Evolutionary conservation across 2,329 filamentous ascomycete genomes (phyloP), one percentile per base, ranked within the genome.

Genomic region (Boeremia lycopersici): DNA sequence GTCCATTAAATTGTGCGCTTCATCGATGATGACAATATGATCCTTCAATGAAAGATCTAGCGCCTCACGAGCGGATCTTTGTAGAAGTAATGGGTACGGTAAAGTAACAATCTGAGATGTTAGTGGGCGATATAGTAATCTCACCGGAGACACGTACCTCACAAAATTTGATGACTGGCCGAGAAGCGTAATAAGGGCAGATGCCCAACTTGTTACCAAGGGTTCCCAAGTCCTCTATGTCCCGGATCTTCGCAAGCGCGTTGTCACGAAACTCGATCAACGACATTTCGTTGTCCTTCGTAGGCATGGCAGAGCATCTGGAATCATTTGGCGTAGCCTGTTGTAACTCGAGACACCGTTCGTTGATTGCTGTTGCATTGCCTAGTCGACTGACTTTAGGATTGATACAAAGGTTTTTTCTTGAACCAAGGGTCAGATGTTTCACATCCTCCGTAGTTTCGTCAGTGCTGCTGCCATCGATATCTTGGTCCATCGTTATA

Each of bases 1-100:
- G 72, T 97, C 93, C 89, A 97, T 96, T 47, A 99, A 84, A 69
- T 99, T 99, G 72, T 99, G 95, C 0, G 95, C 95, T 78, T 99
- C 95, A 64, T 99, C 95, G 42, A 99, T 90, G 25, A 99, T 89
- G n/a, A 99, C 87, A 0, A 99, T 82, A 68, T 96, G 95, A 5
- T 87, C 86, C 65, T 96, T 92, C 8, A 99, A 76, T 23, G 89
- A 93, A 38, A 99, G 86, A 0, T 89, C 89, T 0, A 99, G 81
- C 0, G 95, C 92, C 57, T 98, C 93, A 43, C 95, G 83, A 0
- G 95, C 93, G 4, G 87, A 90, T 65, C 88, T 90, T 68, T 98
- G 95, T 3, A 99, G 79, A 0, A 99, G 81, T 6, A 99, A 76
- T 1, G 93, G 93, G 70, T 99, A 99, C 0, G 95, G 95, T 15